phyloP scores from a whole-genome alignment of 352 stramenopile species.

The Pythium periplocum region DNA sequence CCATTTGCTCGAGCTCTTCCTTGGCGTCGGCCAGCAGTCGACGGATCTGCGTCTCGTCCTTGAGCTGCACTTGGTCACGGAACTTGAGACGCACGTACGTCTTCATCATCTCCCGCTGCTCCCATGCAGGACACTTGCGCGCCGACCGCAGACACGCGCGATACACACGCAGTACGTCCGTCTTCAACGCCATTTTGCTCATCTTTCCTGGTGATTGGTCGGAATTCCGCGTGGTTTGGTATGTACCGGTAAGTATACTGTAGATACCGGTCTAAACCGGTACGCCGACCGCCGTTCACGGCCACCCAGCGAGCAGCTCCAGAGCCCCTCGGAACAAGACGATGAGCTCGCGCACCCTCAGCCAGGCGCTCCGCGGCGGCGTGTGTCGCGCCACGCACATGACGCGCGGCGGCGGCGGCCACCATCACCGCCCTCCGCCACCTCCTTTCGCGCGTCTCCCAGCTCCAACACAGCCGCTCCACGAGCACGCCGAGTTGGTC shows the following conservation, averaged over 20 bases:
- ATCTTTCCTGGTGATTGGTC: no score
- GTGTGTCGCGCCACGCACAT: constrained; percentile 50
- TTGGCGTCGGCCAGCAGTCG: constrained; percentile 48
- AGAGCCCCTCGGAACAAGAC: background rate
- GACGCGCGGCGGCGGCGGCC: constrained; percentile 36
- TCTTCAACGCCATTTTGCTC: constrained; percentile 15
- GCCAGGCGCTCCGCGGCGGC: constrained; percentile 51
- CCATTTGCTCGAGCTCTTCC: constrained; percentile 81
- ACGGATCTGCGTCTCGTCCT: constrained; percentile 51
- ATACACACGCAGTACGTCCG: constrained; percentile 59
- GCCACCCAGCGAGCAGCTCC: no score
- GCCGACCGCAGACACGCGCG: constrained; percentile 71
- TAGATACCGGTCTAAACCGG: constrained; percentile 8
- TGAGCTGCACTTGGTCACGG: constrained; percentile 36
- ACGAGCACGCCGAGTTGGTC: constrained; percentile 78
- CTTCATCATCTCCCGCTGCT: constrained; percentile 84
- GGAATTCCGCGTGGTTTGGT: no score
- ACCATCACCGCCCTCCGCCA: constrained; percentile 58
- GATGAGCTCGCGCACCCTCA: constrained; percentile 67
- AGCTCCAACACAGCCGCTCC: constrained; percentile 49
- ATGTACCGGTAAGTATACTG: background rate
- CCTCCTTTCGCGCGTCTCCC: constrained; percentile 78
- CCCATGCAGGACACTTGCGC: constrained; percentile 62
- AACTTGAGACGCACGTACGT: constrained; percentile 80
- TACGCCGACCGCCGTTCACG: background rate